Base-by-base conservation (phyloP, 306 rosid species). In the Abrus precatorius region DNA sequence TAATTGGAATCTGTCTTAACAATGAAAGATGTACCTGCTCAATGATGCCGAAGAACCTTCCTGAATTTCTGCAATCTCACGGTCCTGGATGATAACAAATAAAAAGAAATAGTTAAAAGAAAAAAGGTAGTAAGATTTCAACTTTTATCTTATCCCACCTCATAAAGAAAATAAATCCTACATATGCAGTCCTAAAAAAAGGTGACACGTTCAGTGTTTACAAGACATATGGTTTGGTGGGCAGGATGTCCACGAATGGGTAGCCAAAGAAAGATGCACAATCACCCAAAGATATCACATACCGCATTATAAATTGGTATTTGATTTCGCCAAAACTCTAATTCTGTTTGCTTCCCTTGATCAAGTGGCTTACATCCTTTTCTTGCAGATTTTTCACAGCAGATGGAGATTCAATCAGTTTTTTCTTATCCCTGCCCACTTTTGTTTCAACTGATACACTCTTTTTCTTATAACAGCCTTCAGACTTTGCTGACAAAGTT, bases 281-380 rank as follows among this genome's bases (percentile, higher is more conserved):
- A 28, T 53, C 48, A 75, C 44, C 53, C 5, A 68, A 55, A 56
- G 27, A 80, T 9, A 54, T 48, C 69, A 87, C 90, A 68, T 74
- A 94, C 98, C 91, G 69, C 68, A 70, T 88, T 87, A 85, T 90
- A 94, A 78, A 94, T 72, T 7, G 96, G 89, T 70, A 78, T 30
- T 63, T 92, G 96, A 80, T 94, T 94, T 82, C 94, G 94, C 98
- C 98, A 94, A 87, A 92, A 94, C 83, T 92, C 95, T 75, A 94
- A 55, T 83, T 53, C 82, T 48, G 78, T 33, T 62, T 54, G 60
- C 40, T 43, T 53, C 61, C 69, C 30, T 10, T 45, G 38, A 11
- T 52, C 57, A 5, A 12, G 55, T 48, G 74, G 63, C 72, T 72
- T 77, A 1, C 47, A 78, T 40, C 86, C 33, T 6, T 73, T 73